phyloP scores from a whole-genome alignment of 176 grass and related monocot genomes.

The Ensete glaucum region DNA sequence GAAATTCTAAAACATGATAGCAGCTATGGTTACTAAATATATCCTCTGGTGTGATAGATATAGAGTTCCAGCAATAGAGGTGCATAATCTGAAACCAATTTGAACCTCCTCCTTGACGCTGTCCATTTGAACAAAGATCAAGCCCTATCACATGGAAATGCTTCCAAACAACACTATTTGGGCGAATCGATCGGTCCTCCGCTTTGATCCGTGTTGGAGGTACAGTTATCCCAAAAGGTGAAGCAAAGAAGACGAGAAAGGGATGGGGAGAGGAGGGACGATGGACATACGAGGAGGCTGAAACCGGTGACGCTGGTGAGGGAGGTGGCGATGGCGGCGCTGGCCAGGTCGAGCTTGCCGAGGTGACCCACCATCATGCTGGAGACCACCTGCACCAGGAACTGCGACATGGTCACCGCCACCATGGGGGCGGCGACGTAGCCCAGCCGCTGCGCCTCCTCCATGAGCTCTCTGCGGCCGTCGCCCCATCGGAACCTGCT shows the following conservation, averaged over 20 bases:
- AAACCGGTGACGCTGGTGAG: slow-evolving; percentile 72
- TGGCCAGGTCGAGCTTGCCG: slow-evolving; percentile 59
- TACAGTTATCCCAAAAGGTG: neutral
- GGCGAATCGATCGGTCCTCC: too few relatives aligned
- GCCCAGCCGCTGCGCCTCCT: slow-evolving; percentile 33
- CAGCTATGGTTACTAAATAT: too few relatives aligned
- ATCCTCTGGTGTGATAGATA: too few relatives aligned
- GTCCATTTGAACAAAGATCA: too few relatives aligned
- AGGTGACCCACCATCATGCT: slow-evolving; percentile 98
- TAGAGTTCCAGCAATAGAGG: too few relatives aligned
- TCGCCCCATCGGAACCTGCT: neutral
- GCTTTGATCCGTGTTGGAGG: too few relatives aligned
- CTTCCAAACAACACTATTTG: too few relatives aligned
- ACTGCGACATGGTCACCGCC: slow-evolving; percentile 46
- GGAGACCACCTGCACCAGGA: slow-evolving; percentile 62
- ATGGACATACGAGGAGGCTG: slow-evolving; percentile 76
- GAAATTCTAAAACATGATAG: too few relatives aligned
- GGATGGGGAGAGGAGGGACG: neutral
- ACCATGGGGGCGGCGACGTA: slow-evolving; percentile 45
- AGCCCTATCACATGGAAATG: too few relatives aligned
- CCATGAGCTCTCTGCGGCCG: neutral
- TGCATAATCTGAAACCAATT: too few relatives aligned
- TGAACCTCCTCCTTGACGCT: too few relatives aligned
- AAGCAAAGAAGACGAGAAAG: neutral
- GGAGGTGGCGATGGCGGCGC: slow-evolving; percentile 72